Evolutionary conservation across 306 rosid genomes (phyloP), one percentile per base, ranked within the genome.

Genomic region (Trifolium pratense): DNA sequence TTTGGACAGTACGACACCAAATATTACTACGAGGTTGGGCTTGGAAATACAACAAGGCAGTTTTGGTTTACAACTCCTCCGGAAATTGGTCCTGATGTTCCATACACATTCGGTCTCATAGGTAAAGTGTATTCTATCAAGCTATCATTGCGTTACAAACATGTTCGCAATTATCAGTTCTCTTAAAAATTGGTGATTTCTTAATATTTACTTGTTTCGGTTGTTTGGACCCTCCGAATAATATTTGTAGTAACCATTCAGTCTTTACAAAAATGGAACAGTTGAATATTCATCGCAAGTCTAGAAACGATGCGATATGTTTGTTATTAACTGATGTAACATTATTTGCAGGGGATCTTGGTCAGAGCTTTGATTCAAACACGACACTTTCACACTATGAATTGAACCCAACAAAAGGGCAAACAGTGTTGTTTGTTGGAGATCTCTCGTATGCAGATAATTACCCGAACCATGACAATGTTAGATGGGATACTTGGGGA

Each of bases 61-160:
- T 91, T 91, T 81, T 93, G 92, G 97, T 91, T 91, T 75, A n/a
- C 66, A 2, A 90, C 93, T 72, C 97, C 97, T 34, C 97, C 98
- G 16, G 76, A 79, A 85, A 80, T 86, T 55, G 98, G 98, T 60
- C 97, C 92, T 55, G 97, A 90, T 57, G 98, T 84, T 4, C 96
- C 98, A n/a, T 89, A 89, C 79, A 87, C 90, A 57, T 93, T 93
- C 78, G 98, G 98, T 83, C 88, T 94, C 74, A 94, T 91, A 32
- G 98, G 96, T 91, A 75, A 65, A 77, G 71, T 39, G 14, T 10
- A 34, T 36, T 39, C 13, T 61, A 37, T 70, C 43, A 48, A 82
- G 14, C 48, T 3, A 39, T 39, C 13, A 2, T 39, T 60, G 59
- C 32, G 26, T 40, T 65, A 34, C 42, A 43, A 71, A 49, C 37